Conservation (phyloP, 2,329 filamentous ascomycete genomes). For the Ceratocystis variospora region DNA sequence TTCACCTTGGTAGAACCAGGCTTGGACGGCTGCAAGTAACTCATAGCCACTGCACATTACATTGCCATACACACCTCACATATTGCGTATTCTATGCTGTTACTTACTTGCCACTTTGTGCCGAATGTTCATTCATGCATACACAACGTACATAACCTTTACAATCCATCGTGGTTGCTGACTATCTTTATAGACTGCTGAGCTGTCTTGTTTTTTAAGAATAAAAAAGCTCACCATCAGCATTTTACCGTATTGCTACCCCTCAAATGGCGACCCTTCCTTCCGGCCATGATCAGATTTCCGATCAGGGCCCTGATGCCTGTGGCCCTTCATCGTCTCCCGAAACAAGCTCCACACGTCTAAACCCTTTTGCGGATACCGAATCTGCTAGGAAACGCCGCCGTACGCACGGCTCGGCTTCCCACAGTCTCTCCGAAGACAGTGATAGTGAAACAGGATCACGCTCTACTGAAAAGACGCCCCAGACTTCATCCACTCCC, state of each 20-base stretch:
- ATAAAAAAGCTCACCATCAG: conserved; percentile 33
- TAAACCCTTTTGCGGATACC: conserved; percentile 50
- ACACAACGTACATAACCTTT: background rate
- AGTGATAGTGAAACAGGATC: conserved; percentile 29
- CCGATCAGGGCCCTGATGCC: conserved; percentile 28
- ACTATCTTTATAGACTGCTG: background rate
- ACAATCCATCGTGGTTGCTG: background rate
- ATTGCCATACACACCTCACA: too few species aligned
- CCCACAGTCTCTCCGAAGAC: conserved; percentile 40
- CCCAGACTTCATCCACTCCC: conserved; percentile 22
- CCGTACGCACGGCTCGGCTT: conserved; percentile 44
- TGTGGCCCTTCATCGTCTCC: conserved; percentile 38
- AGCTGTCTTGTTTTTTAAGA: background rate
- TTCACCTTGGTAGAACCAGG: background rate
- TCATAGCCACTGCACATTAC: background rate
- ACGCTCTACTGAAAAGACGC: conserved; percentile 27
- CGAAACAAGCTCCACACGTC: conserved; percentile 48
- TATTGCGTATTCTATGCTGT: too few species aligned
- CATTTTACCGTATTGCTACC: conserved; percentile 19
- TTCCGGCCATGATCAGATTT: background rate
- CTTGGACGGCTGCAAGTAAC: background rate
- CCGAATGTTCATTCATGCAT: background rate
- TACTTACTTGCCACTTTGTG: background rate
- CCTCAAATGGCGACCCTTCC: conserved; percentile 5
- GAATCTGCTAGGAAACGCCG: conserved; percentile 48